Conservation (phyloP, 768 basidiomycete genomes). For the Pleurotus pulmonarius region DNA sequence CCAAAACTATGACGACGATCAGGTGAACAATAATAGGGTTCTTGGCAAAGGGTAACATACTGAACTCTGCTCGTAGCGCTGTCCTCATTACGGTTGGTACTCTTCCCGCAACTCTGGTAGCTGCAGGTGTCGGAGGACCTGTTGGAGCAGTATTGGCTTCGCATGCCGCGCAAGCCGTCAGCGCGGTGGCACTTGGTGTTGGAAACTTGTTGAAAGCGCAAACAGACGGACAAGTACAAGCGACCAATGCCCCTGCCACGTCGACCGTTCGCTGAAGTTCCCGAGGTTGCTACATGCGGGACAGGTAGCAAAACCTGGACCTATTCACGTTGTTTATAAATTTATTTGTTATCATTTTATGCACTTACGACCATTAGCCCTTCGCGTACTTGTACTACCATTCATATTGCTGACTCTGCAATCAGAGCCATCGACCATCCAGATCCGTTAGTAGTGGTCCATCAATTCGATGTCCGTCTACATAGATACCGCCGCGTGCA, state of each 20-base stretch:
- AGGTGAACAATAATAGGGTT: background rate
- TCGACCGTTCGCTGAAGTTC: background rate
- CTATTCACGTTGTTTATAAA: constrained; percentile 3
- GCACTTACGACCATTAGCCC: background rate
- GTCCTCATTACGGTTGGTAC: constrained; percentile 78
- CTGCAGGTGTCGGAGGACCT: constrained; percentile 59
- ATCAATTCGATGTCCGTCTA: constrained; percentile 37
- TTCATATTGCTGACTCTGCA: background rate
- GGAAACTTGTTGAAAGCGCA: constrained; percentile 53
- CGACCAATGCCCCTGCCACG: background rate
- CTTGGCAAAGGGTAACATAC: background rate
- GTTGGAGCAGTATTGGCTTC: constrained; percentile 57
- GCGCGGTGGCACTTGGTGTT: constrained; percentile 73
- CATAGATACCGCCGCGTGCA: constrained; percentile 40
- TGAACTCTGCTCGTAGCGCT: constrained; percentile 70
- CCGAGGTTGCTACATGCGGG: background rate
- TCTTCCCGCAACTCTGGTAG: constrained; percentile 67
- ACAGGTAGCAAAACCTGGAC: background rate
- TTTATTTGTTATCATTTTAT: constrained; percentile 2
- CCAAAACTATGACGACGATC: constrained; percentile 39
- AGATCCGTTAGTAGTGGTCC: constrained; percentile 31
- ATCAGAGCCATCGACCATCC: constrained; percentile 28
- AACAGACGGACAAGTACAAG: constrained; percentile 25
- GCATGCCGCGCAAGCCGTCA: constrained; percentile 72
- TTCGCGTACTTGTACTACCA: too few relatives aligned